Percentiles rank a stretch among this genome's conserved stretches.
Evolutionary conservation across 2,329 filamentous ascomycete species (phyloP).

Genomic region (Meredithiella fracta): DNA sequence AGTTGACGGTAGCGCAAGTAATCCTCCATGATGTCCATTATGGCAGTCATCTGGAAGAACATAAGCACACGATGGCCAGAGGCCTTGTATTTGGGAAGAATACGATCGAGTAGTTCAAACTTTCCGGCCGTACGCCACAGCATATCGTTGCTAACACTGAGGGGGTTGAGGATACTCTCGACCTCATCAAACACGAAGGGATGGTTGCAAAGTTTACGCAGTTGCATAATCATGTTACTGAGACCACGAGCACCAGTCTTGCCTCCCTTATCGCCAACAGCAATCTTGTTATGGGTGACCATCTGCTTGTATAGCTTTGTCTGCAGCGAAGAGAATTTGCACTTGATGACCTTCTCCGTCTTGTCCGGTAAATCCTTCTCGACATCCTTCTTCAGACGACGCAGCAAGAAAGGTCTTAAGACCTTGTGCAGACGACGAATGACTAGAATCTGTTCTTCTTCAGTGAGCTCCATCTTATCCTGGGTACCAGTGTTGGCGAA

Average conservation of each 20-base stretch:
- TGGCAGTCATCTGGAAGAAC: slow-evolving; percentile 99
- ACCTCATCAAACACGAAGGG: slow-evolving; percentile 97
- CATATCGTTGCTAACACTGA: slow-evolving; percentile 73
- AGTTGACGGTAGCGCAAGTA: slow-evolving; percentile 74
- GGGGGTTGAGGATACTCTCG: slow-evolving; percentile 93
- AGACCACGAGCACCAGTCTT: slow-evolving; percentile 87
- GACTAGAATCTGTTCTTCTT: slow-evolving; percentile 98
- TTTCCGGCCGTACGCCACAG: slow-evolving; percentile 94
- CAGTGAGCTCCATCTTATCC: slow-evolving; percentile 95
- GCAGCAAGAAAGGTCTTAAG: slow-evolving; percentile 85
- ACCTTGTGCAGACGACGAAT: slow-evolving; percentile 98
- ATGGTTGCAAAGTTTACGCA: slow-evolving; percentile 97
- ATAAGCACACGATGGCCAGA: slow-evolving; percentile 92
- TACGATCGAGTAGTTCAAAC: slow-evolving; percentile 83
- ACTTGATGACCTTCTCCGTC: slow-evolving; percentile 98
- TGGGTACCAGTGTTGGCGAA: slow-evolving; percentile 96
- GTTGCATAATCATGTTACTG: slow-evolving; percentile 99
- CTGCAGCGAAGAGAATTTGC: slow-evolving; percentile 90
- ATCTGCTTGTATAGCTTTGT: slow-evolving; percentile 94
- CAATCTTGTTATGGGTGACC: slow-evolving; percentile 84
- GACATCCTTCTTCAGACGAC: slow-evolving; percentile 98
- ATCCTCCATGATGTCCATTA: slow-evolving; percentile 99
- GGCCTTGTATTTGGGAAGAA: slow-evolving; percentile 82
- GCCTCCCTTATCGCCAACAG: slow-evolving; percentile 87
- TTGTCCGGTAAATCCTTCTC: slow-evolving; percentile 98